phyloP scores from a whole-genome alignment of 164 flowering plant genomes.

The Vitis rotundifolia region DNA sequence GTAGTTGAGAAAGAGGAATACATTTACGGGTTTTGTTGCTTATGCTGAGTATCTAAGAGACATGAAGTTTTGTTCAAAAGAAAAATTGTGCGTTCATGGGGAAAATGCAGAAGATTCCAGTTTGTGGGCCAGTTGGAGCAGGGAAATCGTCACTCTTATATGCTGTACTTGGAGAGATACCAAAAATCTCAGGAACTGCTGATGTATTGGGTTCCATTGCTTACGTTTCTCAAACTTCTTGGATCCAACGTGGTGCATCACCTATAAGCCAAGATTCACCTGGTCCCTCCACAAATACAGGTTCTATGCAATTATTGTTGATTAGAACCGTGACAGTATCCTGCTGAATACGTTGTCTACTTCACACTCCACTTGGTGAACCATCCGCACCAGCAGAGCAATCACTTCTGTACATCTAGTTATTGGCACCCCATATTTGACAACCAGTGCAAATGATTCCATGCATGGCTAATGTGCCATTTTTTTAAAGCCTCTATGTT shows the following conservation, averaged over 20 bases:
- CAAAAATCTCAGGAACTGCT: constrained; percentile 68
- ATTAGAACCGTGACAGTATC: too few species aligned
- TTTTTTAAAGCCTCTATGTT: too few species aligned
- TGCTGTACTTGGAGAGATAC: constrained; percentile 88
- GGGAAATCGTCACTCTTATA: constrained; percentile 80
- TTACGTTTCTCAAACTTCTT: constrained; percentile 82
- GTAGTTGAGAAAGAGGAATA: constrained; percentile 75
- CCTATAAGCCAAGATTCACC: too few species aligned
- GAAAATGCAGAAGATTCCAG: constrained; percentile 92
- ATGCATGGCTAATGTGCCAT: too few species aligned
- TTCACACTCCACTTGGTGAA: too few species aligned
- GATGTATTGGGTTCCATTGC: constrained; percentile 62
- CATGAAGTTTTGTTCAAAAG: constrained; percentile 71
- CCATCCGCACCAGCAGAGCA: too few species aligned
- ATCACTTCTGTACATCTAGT: too few species aligned
- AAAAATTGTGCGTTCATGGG: constrained; percentile 77
- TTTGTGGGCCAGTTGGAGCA: constrained; percentile 89
- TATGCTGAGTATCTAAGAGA: constrained; percentile 78
- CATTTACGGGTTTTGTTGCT: constrained; percentile 87
- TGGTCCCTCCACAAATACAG: too few species aligned
- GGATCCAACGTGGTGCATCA: constrained; percentile 76
- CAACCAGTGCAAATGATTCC: too few species aligned
- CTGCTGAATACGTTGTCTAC: too few species aligned
- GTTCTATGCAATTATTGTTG: too few species aligned
- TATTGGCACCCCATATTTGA: too few species aligned